Base-by-base conservation (phyloP, 768 basidiomycete species). In the Cubamyces sp. region DNA sequence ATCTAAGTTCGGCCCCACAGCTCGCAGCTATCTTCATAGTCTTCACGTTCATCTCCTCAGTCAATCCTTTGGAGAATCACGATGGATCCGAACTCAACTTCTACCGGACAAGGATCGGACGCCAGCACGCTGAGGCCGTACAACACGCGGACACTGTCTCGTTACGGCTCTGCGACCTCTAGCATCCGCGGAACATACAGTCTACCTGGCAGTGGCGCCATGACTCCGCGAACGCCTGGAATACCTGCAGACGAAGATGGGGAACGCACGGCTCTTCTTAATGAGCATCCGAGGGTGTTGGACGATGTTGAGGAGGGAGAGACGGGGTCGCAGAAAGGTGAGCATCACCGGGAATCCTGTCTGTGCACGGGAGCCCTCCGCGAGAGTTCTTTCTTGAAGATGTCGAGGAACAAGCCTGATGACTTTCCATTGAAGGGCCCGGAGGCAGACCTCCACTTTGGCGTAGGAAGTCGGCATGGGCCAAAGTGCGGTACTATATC, bases 401-500 rank as follows among this genome's bases (percentile, higher is more conserved):
- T 42, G 41, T 42, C 12, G 18, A 43, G 1, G 19, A n/a, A 11
- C 5, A 34, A 1, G 34, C 9, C 9, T 9, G 11, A 34, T 11
- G 5, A 34, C 34, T 1, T 34, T 6, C 9, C 34, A 5, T 11
- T 16, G 16, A 48, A 64, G 64, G 30, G 15, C 49, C 47, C 3
- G 18, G 19, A 8, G 56, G 21, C 0, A 53, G 55, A 3, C 54
- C 59, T 23, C 51, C 60, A 8, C 34, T 56, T 1, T 64, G 62
- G 53, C 56, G 67, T 1, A 68, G 60, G 28, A 57, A 61, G 15
- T 66, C 71, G 15, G 56, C 53, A 5, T 70, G 81, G 64, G 76
- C 74, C 41, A 86, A 84, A 68, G 70, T 87, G 34, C 81, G 80
- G 66, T 94, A 94, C 70, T 94, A 94, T 63, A 79, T 94, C 55